phyloP scores from a whole-genome alignment of 495 filamentous ascomycete species.

The Tuber brumale region DNA sequence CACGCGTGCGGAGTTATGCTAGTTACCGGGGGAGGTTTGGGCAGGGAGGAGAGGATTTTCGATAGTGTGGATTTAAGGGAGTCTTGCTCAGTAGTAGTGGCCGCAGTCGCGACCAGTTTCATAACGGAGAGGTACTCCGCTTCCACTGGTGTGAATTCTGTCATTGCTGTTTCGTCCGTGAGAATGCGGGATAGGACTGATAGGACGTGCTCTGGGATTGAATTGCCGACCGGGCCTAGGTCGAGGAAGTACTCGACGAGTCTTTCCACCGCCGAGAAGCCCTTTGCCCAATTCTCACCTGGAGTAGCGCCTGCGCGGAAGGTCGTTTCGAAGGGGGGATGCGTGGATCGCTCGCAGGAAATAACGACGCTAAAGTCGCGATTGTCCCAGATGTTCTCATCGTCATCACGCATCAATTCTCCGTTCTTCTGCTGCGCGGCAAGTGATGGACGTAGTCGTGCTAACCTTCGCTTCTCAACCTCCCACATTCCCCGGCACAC shows the following conservation, averaged over 20 bases:
- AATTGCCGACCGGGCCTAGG: constrained; percentile 7
- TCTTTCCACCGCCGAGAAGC: constrained; percentile 34
- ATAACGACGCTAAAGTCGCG: constrained; percentile 41
- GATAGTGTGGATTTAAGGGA: constrained; percentile 12
- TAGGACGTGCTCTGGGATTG: background rate
- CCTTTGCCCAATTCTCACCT: constrained; percentile 35
- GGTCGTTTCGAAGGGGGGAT: constrained; percentile 33
- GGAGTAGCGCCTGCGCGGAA: constrained; percentile 37
- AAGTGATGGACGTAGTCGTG: constrained; percentile 30
- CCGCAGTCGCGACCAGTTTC: constrained; percentile 18
- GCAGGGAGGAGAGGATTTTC: constrained; percentile 18
- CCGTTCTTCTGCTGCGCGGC: constrained; percentile 12
- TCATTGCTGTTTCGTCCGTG: background rate
- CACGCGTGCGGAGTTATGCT: constrained; percentile 16
- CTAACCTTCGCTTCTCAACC: constrained; percentile 39
- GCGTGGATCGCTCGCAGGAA: constrained; percentile 33
- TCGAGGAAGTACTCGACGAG: constrained; percentile 17
- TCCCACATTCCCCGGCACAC: constrained; percentile 42
- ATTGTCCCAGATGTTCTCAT: constrained; percentile 40
- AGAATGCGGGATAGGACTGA: constrained; percentile 12
- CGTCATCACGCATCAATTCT: constrained; percentile 9
- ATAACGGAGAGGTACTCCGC: constrained; percentile 9
- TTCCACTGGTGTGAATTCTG: constrained; percentile 21
- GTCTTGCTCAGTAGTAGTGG: constrained; percentile 12
- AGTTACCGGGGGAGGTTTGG: background rate